Evolutionary conservation across 306 rosid species (phyloP).

Genomic region (Senna tora): DNA sequence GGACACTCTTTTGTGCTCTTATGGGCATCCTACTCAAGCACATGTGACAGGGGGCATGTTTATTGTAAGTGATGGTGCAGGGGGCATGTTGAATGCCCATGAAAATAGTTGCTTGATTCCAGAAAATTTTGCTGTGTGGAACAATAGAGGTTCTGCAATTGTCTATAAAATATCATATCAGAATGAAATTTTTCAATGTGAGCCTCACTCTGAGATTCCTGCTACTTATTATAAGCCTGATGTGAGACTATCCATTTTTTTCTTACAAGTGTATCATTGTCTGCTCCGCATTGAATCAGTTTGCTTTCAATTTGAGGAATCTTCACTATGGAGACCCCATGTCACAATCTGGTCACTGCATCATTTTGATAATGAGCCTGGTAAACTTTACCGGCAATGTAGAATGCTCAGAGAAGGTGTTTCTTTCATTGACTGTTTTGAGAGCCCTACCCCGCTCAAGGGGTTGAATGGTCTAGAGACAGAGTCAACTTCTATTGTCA

Average conservation of each 20-base stretch:
- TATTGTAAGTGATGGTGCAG: conserved; percentile 52
- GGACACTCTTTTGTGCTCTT: conserved; percentile 41
- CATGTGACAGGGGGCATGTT: conserved; percentile 67
- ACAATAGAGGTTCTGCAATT: conserved; percentile 65
- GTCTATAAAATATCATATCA: conserved; percentile 55
- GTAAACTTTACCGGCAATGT: conserved; percentile 47
- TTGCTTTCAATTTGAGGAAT: conserved; percentile 66
- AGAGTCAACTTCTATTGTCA: conserved; percentile 38
- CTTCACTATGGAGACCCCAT: conserved; percentile 73
- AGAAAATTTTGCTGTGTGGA: conserved; percentile 66
- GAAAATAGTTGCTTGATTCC: conserved; percentile 42
- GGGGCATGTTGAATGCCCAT: conserved; percentile 30
- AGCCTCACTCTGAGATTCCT: conserved; percentile 72
- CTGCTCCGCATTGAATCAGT: conserved; percentile 69
- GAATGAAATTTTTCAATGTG: conserved; percentile 59
- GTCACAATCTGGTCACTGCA: conserved; percentile 60
- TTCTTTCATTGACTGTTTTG: conserved; percentile 60
- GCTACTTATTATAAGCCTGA: conserved; percentile 52
- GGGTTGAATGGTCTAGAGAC: conserved; percentile 39
- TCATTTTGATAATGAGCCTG: conserved; percentile 48
- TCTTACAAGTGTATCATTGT: conserved; percentile 53
- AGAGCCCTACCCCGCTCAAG: conserved; percentile 41
- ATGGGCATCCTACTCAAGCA: conserved; percentile 47
- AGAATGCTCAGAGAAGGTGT: conserved; percentile 54
- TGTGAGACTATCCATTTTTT: conserved; percentile 51